Evolutionary conservation across 345 rosid genomes (phyloP).

Genomic region (Nasturtium officinale): DNA sequence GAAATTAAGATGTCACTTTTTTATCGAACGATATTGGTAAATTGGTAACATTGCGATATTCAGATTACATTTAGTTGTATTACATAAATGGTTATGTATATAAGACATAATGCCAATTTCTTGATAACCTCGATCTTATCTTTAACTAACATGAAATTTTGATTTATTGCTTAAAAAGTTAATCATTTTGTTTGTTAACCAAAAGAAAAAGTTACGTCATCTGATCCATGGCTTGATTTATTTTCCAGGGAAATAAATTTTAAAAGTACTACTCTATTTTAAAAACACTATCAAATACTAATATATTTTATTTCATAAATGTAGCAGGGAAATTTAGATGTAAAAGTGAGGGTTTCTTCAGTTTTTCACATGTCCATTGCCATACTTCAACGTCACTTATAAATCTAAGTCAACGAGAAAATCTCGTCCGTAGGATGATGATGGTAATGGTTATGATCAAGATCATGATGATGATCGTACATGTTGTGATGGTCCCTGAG

Average conservation of each 20-base stretch:
- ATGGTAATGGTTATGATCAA: conserved; percentile 27
- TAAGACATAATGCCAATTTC: not conserved
- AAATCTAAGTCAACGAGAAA: conserved; percentile 42
- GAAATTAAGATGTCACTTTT: not conserved
- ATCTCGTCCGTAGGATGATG: conserved; percentile 41
- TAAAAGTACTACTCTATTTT: not conserved
- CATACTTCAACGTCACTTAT: conserved; percentile 43
- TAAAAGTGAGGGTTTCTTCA: conserved; percentile 39
- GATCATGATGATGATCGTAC: conserved; percentile 33
- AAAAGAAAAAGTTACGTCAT: not conserved
- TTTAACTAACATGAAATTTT: not conserved
- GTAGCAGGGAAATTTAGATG: conserved; percentile 37
- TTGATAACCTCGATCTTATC: not conserved
- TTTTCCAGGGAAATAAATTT: not conserved
- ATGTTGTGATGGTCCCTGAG: conserved; percentile 36
- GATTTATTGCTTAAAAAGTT: not conserved
- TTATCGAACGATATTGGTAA: not conserved
- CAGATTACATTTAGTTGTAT: not conserved
- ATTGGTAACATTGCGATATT: not conserved
- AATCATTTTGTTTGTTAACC: not conserved
- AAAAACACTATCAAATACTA: not conserved
- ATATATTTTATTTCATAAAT: conserved; percentile 26
- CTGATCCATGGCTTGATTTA: not conserved
- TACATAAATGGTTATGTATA: not conserved
- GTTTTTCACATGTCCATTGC: conserved; percentile 42